phyloP scores from a whole-genome alignment of 202 grass and related monocot species.

The Zizania palustris region DNA sequence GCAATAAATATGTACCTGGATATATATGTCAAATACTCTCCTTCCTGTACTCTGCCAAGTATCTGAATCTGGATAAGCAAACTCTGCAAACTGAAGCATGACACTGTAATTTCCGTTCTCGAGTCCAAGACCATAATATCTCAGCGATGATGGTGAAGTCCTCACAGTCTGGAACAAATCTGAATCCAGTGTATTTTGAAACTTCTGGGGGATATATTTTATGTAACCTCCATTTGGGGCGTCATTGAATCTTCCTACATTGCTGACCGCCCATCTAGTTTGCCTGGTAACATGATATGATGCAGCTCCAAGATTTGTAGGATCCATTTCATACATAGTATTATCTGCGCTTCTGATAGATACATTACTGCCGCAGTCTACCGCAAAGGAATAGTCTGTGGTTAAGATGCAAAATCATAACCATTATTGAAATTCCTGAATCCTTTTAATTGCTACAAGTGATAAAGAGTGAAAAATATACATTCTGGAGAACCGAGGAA shows the following conservation, averaged over 20 bases:
- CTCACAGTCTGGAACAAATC: constrained; percentile 36
- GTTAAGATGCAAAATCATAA: neutral
- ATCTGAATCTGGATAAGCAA: neutral
- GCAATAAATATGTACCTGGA: neutral
- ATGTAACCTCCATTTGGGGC: neutral
- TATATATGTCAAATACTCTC: constrained; percentile 46
- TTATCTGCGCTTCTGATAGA: constrained; percentile 30
- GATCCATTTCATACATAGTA: constrained; percentile 39
- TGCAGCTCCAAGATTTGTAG: constrained; percentile 32
- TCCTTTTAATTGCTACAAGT: neutral
- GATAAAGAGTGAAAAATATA: constrained; percentile 28
- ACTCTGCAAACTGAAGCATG: constrained; percentile 11
- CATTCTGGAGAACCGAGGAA: neutral
- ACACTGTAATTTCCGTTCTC: constrained; percentile 65
- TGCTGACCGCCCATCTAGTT: constrained; percentile 34
- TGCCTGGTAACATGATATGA: constrained; percentile 18
- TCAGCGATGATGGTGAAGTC: constrained; percentile 55
- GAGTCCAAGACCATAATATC: constrained; percentile 60
- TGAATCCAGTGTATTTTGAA: neutral
- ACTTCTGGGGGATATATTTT: neutral
- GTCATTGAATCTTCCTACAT: neutral
- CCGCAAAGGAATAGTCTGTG: constrained; percentile 44
- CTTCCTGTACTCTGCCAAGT: constrained; percentile 22
- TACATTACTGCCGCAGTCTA: constrained; percentile 33
- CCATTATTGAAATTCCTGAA: neutral